phyloP scores from a whole-genome alignment of 305 asterid species.

The Salvia sclarea region DNA sequence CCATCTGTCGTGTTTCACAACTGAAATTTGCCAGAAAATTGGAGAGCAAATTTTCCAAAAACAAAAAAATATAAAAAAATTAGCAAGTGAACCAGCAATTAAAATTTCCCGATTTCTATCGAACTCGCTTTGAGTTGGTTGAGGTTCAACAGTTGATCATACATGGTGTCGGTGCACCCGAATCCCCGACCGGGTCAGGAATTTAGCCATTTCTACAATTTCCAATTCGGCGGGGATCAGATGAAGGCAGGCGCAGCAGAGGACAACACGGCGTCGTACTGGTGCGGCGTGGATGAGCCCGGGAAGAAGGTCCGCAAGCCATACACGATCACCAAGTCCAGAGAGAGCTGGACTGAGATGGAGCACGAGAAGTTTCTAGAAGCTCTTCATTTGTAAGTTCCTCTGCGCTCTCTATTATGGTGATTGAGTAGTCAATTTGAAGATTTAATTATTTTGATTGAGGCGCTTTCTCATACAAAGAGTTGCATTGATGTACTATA shows the following conservation, averaged over 20 bases:
- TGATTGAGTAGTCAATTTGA: background rate
- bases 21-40: background rate
- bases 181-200: constrained; percentile 53
- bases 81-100: background rate
- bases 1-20: background rate
- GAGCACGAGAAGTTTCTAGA: constrained; percentile 78
- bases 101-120: background rate
- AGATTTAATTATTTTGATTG: background rate
- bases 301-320: constrained; percentile 72
- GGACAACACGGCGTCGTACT: constrained; percentile 29
- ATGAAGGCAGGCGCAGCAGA: constrained; percentile 24
- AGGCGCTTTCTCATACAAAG: background rate
- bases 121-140: background rate
- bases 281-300: constrained; percentile 48
- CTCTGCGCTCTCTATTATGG: too few relatives aligned
- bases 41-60: too few relatives aligned
- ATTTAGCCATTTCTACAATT: constrained; percentile 30
- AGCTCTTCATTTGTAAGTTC: constrained; percentile 75
- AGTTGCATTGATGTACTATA: background rate
- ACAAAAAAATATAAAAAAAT: background rate
- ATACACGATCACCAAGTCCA: constrained; percentile 77
- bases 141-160: constrained; percentile 15
- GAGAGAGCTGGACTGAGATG: constrained; percentile 84
- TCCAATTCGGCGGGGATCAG: constrained; percentile 41
- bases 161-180: constrained; percentile 68